phyloP scores from a whole-genome alignment of 2,329 filamentous ascomycete species.

The Simplicillium sp. region DNA sequence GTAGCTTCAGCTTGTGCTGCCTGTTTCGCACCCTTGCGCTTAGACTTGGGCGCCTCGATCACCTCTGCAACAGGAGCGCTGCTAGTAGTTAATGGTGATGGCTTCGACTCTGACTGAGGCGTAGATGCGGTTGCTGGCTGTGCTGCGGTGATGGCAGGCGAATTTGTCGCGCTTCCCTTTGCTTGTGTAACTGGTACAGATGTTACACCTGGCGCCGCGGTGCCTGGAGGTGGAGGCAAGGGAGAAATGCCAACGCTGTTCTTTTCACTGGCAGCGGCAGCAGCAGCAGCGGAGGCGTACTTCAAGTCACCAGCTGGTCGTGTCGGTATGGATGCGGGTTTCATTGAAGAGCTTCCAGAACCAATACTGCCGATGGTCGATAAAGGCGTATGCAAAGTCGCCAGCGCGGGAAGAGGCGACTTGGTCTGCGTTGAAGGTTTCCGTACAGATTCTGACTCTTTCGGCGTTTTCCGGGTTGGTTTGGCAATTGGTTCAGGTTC shows the following conservation, averaged over 20 bases:
- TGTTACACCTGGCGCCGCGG: slow-evolving; percentile 31
- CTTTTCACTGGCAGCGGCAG: slow-evolving; percentile 77
- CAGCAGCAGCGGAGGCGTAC: slow-evolving; percentile 92
- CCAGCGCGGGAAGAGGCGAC: slow-evolving; percentile 85
- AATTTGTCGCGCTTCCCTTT: slow-evolving; percentile 44
- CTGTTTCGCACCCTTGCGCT: slow-evolving; percentile 33
- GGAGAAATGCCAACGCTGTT: slow-evolving; percentile 91
- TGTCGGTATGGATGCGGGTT: slow-evolving; percentile 79
- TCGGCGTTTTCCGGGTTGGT: slow-evolving; percentile 42
- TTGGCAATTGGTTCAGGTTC: slow-evolving; percentile 47
- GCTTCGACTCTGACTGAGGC: slow-evolving; percentile 20
- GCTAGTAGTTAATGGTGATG: slow-evolving; percentile 16
- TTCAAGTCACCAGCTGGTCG: slow-evolving; percentile 86
- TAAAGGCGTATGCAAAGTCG: slow-evolving; percentile 73
- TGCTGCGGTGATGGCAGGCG: slow-evolving; percentile 37
- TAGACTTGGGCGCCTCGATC: slow-evolving; percentile 20
- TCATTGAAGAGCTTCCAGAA: slow-evolving; percentile 62
- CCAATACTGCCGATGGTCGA: slow-evolving; percentile 44
- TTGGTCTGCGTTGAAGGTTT: slow-evolving; percentile 86
- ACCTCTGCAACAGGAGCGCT: slow-evolving; percentile 14
- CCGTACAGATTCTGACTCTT: slow-evolving; percentile 51
- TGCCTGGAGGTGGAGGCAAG: slow-evolving; percentile 77
- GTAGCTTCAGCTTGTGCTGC: slow-evolving; percentile 28
- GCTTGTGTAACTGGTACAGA: slow-evolving; percentile 43
- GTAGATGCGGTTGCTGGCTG: slow-evolving; percentile 30